A percentile compares a stretch with the other conserved stretches of the same genome.
Evolutionary conservation across 768 basidiomycete genomes (phyloP).

Genomic region (Trametopsis cervina): DNA sequence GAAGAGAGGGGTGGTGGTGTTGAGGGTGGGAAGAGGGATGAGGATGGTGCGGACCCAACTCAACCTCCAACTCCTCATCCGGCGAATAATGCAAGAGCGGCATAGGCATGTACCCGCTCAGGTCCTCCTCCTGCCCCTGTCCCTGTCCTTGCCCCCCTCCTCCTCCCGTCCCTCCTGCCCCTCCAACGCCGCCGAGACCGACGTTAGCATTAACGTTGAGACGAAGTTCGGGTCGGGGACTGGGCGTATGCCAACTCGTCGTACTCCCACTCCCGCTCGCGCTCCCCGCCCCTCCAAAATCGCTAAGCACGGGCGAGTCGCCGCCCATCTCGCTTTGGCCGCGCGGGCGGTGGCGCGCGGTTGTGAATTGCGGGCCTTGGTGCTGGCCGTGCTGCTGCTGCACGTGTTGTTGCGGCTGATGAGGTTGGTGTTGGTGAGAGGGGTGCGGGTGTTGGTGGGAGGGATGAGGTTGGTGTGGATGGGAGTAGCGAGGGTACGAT

Average conservation of each 20-base stretch:
- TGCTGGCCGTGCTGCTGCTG: neutral
- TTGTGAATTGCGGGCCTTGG: neutral
- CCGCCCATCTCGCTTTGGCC: neutral
- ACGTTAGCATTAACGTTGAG: neutral
- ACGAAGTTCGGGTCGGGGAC: neutral
- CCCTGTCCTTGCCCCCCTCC: neutral
- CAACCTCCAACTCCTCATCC: neutral
- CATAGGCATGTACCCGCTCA: conserved; percentile 13
- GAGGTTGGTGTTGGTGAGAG: neutral
- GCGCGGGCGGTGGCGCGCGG: neutral
- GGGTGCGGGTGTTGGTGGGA: neutral
- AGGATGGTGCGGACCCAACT: neutral
- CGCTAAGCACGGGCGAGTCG: neutral
- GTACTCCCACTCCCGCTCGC: neutral
- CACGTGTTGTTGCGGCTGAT: neutral
- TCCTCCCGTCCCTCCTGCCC: neutral
- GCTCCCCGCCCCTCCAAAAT: no score
- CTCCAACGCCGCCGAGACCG: neutral
- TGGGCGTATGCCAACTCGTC: conserved; percentile 4
- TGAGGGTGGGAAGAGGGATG: conserved; percentile 1
- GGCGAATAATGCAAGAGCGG: conserved; percentile 6
- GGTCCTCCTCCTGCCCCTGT: conserved; percentile 8
- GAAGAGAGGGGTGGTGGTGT: neutral
- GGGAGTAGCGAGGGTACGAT: neutral
- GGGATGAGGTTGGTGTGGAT: neutral